Percentiles rank a stretch among this genome's conserved stretches.
phyloP scores from a whole-genome alignment of 139 green algal species.

The Prasinococcaceae sp. region DNA sequence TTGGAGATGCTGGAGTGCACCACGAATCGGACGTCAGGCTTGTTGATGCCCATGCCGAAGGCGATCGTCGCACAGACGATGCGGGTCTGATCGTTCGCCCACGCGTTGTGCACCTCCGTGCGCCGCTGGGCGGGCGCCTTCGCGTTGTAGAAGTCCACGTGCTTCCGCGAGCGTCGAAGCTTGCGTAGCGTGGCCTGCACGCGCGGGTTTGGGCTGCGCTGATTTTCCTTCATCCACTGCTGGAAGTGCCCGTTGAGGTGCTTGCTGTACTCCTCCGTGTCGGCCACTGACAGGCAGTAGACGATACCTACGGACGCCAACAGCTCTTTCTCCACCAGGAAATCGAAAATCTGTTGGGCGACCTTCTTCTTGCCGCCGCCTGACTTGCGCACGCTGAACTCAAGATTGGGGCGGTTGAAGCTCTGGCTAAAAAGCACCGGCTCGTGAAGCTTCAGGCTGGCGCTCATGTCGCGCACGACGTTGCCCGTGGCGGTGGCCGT shows the following conservation, averaged over 20 bases:
- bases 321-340: slow-evolving; percentile 7
- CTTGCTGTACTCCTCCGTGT: slow-evolving; percentile 34
- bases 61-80: slow-evolving; percentile 71
- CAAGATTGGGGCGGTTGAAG: slow-evolving; percentile 73
- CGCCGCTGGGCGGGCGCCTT: slow-evolving; percentile 17
- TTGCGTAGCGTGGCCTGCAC: too few species aligned
- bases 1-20: slow-evolving; percentile 34
- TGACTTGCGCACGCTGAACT: slow-evolving; percentile 4
- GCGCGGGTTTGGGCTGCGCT: too few species aligned
- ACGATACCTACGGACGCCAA: slow-evolving; percentile 60
- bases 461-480: slow-evolving; percentile 39
- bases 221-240: too few species aligned
- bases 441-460: slow-evolving; percentile 9
- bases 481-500: slow-evolving; percentile 54
- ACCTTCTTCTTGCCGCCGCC: slow-evolving; percentile 5
- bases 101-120: slow-evolving; percentile 16
- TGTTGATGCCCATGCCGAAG: slow-evolving; percentile 64
- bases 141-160: slow-evolving; percentile 22
- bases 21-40: slow-evolving; percentile 40
- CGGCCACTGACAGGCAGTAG: slow-evolving; percentile 64
- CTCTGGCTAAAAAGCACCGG: slow-evolving; percentile 40
- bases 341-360: slow-evolving; percentile 21
- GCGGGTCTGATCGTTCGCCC: slow-evolving; percentile 27
- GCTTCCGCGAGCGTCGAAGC: too few species aligned
- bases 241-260: too few species aligned